Percentiles rank a stretch among this genome's conserved stretches.
Conservation (phyloP, 805 yeast species). For the Myxozyma nipponensis region DNA sequence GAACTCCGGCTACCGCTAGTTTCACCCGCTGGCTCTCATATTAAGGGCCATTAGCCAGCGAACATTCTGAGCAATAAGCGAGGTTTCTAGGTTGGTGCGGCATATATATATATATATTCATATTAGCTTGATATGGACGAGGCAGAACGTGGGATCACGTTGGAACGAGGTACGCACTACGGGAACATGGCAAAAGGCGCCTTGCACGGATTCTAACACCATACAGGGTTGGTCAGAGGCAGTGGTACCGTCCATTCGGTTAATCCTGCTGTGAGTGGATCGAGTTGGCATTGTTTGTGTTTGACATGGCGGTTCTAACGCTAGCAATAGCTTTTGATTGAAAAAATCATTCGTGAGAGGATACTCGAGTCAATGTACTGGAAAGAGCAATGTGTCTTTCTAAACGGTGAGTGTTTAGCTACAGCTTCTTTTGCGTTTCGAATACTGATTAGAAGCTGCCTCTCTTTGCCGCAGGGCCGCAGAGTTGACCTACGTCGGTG, state of each 20-base stretch:
- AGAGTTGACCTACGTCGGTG: constrained; percentile 51
- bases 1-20: no score
- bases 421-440: neutral
- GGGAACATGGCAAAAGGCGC: no score
- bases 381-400: constrained; percentile 52
- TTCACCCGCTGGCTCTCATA: no score
- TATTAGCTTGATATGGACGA: no score
- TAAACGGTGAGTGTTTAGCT: constrained; percentile 36
- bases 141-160: constrained; percentile 18
- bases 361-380: constrained; percentile 56
- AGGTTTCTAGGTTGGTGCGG: no score
- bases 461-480: constrained; percentile 49
- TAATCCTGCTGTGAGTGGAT: constrained; percentile 23
- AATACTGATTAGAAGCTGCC: constrained; percentile 36
- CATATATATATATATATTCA: no score
- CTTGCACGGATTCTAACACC: no score
- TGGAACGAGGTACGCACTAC: constrained; percentile 24
- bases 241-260: constrained; percentile 17
- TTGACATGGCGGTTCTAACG: neutral
- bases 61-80: no score
- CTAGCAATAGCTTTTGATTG: constrained; percentile 39
- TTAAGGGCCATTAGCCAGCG: no score
- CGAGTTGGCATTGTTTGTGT: no score
- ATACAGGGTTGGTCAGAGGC: constrained; percentile 19
- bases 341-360: constrained; percentile 55